A percentile compares a stretch with the other conserved stretches of the same genome.
Evolutionary conservation across 108 stramenopile species (phyloP).

Genomic region (Thalassiosira profunda): DNA sequence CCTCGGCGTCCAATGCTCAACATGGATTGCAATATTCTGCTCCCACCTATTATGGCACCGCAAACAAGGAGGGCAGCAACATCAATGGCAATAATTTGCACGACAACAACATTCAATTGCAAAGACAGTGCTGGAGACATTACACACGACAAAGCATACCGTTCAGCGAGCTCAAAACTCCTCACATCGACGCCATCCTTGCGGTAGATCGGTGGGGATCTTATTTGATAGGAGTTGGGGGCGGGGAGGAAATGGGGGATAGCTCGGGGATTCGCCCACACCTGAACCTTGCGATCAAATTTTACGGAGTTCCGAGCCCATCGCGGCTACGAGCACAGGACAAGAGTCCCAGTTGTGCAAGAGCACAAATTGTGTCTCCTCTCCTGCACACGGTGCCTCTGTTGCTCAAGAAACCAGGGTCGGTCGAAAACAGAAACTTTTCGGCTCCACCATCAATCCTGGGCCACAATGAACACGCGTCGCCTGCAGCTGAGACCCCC

Average conservation of each 20-base stretch:
- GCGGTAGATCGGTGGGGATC: slow-evolving; percentile 37
- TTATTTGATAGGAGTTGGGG: slow-evolving; percentile 42
- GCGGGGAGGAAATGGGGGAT: not conserved
- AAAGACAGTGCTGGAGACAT: slow-evolving; percentile 31
- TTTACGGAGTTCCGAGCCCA: slow-evolving; percentile 46
- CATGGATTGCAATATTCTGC: slow-evolving; percentile 16
- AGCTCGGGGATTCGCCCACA: not conserved
- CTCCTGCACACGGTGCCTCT: slow-evolving; percentile 31
- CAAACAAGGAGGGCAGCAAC: not conserved
- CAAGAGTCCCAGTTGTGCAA: not conserved
- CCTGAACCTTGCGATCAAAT: slow-evolving; percentile 22
- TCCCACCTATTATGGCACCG: slow-evolving; percentile 10
- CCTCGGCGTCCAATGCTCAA: not conserved
- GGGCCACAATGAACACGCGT: not conserved
- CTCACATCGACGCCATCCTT: slow-evolving; percentile 36
- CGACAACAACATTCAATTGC: not conserved
- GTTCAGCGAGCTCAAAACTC: slow-evolving; percentile 39
- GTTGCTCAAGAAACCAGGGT: not conserved
- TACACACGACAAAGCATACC: slow-evolving; percentile 28
- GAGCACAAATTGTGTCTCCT: slow-evolving; percentile 22
- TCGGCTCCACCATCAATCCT: not conserved
- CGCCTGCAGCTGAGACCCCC: slow-evolving; percentile 49
- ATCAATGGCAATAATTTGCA: not conserved
- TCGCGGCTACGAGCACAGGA: slow-evolving; percentile 13
- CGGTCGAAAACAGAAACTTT: slow-evolving; percentile 3